Evolutionary conservation across 805 yeast genomes (phyloP).

Genomic region (Saturnispora galanensis): DNA sequence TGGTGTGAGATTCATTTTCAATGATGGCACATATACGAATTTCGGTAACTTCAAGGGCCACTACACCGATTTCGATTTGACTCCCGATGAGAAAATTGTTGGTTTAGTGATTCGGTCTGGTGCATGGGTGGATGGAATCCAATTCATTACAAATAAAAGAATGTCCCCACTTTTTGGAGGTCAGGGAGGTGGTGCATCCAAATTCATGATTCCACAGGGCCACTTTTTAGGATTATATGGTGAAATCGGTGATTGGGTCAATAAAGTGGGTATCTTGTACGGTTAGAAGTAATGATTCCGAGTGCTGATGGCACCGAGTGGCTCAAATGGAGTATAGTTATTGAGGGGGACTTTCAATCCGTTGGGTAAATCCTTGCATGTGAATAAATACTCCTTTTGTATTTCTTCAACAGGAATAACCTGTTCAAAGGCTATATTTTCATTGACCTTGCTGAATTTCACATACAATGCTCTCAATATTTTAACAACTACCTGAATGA

Average conservation of each 20-base stretch:
- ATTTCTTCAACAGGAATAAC: slow-evolving; percentile 13
- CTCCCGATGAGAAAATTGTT: slow-evolving; percentile 46
- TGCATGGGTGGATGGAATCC: slow-evolving; percentile 83
- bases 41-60: slow-evolving; percentile 47
- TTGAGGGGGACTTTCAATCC: slow-evolving; percentile 21
- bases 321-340: slow-evolving; percentile 13
- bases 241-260: slow-evolving; percentile 57
- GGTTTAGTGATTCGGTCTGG: slow-evolving; percentile 66
- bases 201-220: slow-evolving; percentile 56
- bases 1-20: slow-evolving; percentile 54
- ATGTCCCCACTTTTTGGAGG: slow-evolving; percentile 57
- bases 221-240: slow-evolving; percentile 66
- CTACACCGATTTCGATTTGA: slow-evolving; percentile 47
- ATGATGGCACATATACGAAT: slow-evolving; percentile 16
- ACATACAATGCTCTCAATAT: slow-evolving; percentile 16
- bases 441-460: slow-evolving; percentile 19
- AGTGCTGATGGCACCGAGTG: slow-evolving; percentile 8
- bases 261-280: slow-evolving; percentile 63
- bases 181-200: slow-evolving; percentile 48
- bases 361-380: slow-evolving; percentile 16
- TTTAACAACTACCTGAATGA: slow-evolving; percentile 12
- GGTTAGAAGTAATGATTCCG: slow-evolving; percentile 18
- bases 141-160: slow-evolving; percentile 56
- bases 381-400: slow-evolving; percentile 14
- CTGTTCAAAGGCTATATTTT: slow-evolving; percentile 16